A percentile compares a stretch with the other conserved stretches of the same genome.
phyloP scores from a whole-genome alignment of 1,284 basidiomycete species.

The Pseudozyma tsukubaensis region DNA sequence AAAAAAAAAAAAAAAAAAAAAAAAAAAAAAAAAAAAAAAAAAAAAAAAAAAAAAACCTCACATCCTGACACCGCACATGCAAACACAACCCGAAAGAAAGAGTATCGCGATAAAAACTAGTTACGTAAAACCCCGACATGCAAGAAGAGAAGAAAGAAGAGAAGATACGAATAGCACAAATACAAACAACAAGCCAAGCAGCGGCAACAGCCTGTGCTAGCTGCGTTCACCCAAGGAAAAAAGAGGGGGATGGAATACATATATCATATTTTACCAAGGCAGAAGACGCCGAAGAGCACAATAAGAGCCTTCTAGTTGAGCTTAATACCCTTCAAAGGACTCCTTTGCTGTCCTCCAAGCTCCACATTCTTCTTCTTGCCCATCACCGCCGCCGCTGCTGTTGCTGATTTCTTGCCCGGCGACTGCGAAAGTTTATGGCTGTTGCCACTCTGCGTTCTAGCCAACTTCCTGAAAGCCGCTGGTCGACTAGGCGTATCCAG shows the following conservation, averaged over 20 bases:
- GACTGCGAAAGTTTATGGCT: constrained; percentile 12
- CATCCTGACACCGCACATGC: too few species aligned
- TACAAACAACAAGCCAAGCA: too few species aligned
- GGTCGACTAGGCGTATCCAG: constrained; percentile 46
- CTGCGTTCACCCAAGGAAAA: too few species aligned
- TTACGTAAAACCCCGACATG: not conserved
- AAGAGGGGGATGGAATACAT: not conserved
- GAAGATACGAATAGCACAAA: too few species aligned
- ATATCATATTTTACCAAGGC: not conserved
- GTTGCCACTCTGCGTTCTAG: constrained; percentile 9
- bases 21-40: not conserved
- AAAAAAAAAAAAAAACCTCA: not conserved
- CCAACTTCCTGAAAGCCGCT: constrained; percentile 21
- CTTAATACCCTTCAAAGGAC: constrained; percentile 15
- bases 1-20: too few species aligned
- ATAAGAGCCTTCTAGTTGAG: constrained; percentile 1
- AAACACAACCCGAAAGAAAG: too few species aligned
- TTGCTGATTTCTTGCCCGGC: constrained; percentile 7
- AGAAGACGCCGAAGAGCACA: too few species aligned
- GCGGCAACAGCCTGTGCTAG: too few species aligned
- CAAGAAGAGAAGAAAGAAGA: too few species aligned
- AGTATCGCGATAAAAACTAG: not conserved
- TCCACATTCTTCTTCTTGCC: not conserved
- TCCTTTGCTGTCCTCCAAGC: constrained; percentile 2
- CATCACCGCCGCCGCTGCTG: too few species aligned